Evolutionary conservation across 768 basidiomycete genomes (phyloP).

Genomic region (Candolleomyces eurysporus): DNA sequence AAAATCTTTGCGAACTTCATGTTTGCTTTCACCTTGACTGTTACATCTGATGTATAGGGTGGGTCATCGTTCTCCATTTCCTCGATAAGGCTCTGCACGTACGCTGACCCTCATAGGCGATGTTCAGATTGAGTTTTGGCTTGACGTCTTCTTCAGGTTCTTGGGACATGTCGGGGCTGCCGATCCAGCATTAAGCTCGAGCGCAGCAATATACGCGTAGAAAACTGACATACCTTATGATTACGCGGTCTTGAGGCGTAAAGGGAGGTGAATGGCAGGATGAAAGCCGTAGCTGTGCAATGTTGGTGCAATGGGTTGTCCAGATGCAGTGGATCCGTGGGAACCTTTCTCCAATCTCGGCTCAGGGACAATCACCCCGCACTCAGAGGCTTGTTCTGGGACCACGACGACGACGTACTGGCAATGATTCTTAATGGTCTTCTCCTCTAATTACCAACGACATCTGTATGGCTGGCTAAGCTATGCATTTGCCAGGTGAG

Average conservation of each 20-base stretch:
- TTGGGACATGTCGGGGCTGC: conserved; percentile 37
- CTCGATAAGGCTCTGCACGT: conserved; percentile 14
- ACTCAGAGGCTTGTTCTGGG: neutral
- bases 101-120: conserved; percentile 58
- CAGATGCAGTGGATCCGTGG: too few species aligned
- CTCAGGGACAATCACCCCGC: too few species aligned
- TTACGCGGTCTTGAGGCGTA: too few species aligned
- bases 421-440: neutral
- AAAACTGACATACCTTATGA: too few species aligned
- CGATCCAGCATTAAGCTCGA: too few species aligned
- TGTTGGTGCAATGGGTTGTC: too few species aligned
- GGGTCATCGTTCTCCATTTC: neutral
- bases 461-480: conserved; percentile 75
- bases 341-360: too few species aligned
- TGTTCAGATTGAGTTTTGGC: conserved; percentile 64
- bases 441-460: conserved; percentile 30
- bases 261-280: too few species aligned
- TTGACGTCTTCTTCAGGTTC: conserved; percentile 57
- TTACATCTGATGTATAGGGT: conserved; percentile 44
- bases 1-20: conserved; percentile 70
- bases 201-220: too few species aligned
- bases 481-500: conserved; percentile 81
- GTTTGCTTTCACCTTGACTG: conserved; percentile 62
- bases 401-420: neutral
- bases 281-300: too few species aligned